These are phyloP conservation scores for Leccinum sublutescens DNA, from an alignment of 768 basidiomycete genomes.

Conservation along the genomic window DNA sequence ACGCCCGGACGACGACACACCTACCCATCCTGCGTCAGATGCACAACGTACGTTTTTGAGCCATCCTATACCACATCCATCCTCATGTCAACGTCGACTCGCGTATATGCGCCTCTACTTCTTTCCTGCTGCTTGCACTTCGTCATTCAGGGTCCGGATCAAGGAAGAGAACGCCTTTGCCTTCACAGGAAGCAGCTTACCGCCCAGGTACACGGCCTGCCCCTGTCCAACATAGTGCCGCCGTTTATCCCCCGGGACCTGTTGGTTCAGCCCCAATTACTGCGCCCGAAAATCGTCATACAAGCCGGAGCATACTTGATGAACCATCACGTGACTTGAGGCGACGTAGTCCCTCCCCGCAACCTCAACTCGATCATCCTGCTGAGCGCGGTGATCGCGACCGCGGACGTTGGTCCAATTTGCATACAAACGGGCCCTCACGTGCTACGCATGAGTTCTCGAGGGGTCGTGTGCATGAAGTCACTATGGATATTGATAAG, in stretches of 20 bases:
- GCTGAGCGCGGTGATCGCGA: conserved; percentile 18
- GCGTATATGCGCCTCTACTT: conserved; percentile 21
- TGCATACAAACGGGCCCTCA: conserved; percentile 10
- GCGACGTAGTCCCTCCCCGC: conserved; percentile 17
- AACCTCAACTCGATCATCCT: conserved; percentile 2
- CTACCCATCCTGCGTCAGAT: conserved; percentile 25
- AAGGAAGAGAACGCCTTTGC: conserved; percentile 38
- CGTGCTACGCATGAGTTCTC: conserved; percentile 19
- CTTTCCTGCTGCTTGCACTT: conserved; percentile 18
- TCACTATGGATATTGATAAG: conserved; percentile 30
- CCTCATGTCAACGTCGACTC: conserved; percentile 29
- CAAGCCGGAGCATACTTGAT: conserved; percentile 1
- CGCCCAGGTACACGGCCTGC: conserved; percentile 19
- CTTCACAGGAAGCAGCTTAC: conserved; percentile 35
- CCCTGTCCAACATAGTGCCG: conserved; percentile 11
- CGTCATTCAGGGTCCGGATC: conserved; percentile 28
- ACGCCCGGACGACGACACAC: conserved; percentile 20
- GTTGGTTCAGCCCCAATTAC: conserved; percentile 2
- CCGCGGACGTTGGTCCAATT: conserved; percentile 16
- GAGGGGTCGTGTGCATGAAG: conserved; percentile 22
- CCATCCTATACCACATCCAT: conserved; percentile 28
- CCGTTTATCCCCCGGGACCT: conserved; percentile 7
- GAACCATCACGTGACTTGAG: conserved; percentile 7
- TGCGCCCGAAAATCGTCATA: conserved; percentile 9
- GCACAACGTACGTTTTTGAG: conserved; percentile 39